Conservation (phyloP, 2,329 filamentous ascomycete species). For the Cercospora sp. region DNA sequence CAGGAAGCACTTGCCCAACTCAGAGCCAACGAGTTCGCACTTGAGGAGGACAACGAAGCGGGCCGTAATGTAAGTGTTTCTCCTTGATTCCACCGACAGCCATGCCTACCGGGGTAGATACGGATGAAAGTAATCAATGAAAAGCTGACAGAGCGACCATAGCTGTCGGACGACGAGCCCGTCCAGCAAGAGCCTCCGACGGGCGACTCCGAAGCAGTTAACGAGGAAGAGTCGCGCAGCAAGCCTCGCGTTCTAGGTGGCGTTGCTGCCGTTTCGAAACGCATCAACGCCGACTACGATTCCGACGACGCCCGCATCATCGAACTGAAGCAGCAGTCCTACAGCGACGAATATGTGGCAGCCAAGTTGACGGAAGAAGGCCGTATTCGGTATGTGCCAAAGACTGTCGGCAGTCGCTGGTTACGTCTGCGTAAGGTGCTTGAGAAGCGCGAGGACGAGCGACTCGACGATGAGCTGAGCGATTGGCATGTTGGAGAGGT, state of each 20-base stretch:
- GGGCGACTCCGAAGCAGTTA: conserved; percentile 15
- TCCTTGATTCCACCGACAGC: neutral
- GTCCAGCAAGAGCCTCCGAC: conserved; percentile 24
- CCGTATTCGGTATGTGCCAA: conserved; percentile 47
- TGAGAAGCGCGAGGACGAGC: conserved; percentile 47
- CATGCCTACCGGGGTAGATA: neutral
- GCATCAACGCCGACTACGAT: conserved; percentile 48
- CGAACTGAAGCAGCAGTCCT: conserved; percentile 46
- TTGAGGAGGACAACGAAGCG: conserved; percentile 9
- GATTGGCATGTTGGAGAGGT: conserved; percentile 55
- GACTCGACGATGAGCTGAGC: conserved; percentile 49
- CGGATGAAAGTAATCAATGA: neutral
- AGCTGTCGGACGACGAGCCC: conserved; percentile 26
- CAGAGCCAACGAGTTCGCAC: conserved; percentile 7
- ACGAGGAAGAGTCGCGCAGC: conserved; percentile 2
- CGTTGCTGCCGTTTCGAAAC: conserved; percentile 46
- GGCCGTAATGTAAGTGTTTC: conserved; percentile 16
- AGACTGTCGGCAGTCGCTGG: conserved; percentile 53
- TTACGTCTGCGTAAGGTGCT: conserved; percentile 48
- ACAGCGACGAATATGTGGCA: conserved; percentile 48
- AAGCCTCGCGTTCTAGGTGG: conserved; percentile 42
- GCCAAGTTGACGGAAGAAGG: conserved; percentile 46
- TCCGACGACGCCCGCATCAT: conserved; percentile 52
- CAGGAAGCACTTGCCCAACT: conserved; percentile 7
- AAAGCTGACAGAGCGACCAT: conserved; percentile 14